Conservation (phyloP, 495 filamentous ascomycete genomes). For the Sabuloglossum arenarium region DNA sequence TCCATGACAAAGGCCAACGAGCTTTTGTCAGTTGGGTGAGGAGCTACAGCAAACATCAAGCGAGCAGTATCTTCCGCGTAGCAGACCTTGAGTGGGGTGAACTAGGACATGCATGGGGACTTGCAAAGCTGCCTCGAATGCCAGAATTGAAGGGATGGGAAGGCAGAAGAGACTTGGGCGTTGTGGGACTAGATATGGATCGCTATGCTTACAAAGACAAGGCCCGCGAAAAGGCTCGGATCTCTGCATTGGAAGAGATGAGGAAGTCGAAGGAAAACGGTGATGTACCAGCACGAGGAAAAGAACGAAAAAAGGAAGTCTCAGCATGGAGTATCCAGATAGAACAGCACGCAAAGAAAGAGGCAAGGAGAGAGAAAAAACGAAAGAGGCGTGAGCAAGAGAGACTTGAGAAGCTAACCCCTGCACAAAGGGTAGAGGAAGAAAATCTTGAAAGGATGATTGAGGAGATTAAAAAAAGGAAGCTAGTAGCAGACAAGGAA, state of each 20-base stretch:
- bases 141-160: slow-evolving; percentile 58
- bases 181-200: slow-evolving; percentile 33
- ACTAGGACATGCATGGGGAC: slow-evolving; percentile 58
- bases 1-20: slow-evolving; percentile 72
- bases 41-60: slow-evolving; percentile 79
- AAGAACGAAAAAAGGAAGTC: slow-evolving; percentile 25
- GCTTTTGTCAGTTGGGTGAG: slow-evolving; percentile 87
- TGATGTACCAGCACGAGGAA: slow-evolving; percentile 11
- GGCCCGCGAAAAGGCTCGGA: slow-evolving; percentile 47
- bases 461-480: slow-evolving; percentile 38
- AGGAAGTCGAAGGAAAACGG: slow-evolving; percentile 12
- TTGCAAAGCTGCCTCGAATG: slow-evolving; percentile 83
- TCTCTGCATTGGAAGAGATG: slow-evolving; percentile 29
- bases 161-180: slow-evolving; percentile 40
- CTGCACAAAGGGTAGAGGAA: slow-evolving; percentile 48
- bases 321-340: slow-evolving; percentile 73
- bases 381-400: slow-evolving; percentile 48
- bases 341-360: slow-evolving; percentile 43
- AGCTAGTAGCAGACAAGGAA: neutral
- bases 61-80: slow-evolving; percentile 75
- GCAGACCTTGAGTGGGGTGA: slow-evolving; percentile 66
- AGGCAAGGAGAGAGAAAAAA: slow-evolving; percentile 53
- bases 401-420: slow-evolving; percentile 43
- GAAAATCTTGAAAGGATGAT: slow-evolving; percentile 55
- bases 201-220: slow-evolving; percentile 58